Percentiles rank a stretch among this genome's conserved stretches.
These are phyloP conservation scores for Picochlorum sp. DNA, from an alignment of 139 green algal species.

Conservation along the genomic window DNA sequence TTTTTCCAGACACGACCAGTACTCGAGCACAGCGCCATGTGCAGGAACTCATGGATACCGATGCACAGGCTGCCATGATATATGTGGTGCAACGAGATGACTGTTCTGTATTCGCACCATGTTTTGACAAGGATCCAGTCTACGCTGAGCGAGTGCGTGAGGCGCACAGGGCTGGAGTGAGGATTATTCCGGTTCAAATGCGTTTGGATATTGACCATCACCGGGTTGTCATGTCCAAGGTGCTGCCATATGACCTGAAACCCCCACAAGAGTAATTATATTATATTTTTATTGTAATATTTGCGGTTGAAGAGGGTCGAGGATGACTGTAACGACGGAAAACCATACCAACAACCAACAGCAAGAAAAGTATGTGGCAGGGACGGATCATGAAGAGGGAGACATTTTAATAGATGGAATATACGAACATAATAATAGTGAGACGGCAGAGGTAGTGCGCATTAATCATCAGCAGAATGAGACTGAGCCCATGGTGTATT, in stretches of 20 bases:
- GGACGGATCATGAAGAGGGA: background rate
- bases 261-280: too few species aligned
- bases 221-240: too few species aligned
- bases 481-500: too few species aligned
- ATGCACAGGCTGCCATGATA: constrained; percentile 27
- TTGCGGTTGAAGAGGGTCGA: too few species aligned
- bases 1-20: constrained; percentile 59
- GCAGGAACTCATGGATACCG: constrained; percentile 26
- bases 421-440: background rate
- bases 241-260: too few species aligned
- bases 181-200: constrained; percentile 22
- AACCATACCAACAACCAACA: too few species aligned
- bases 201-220: constrained; percentile 8
- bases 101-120: constrained; percentile 45
- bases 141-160: constrained; percentile 35
- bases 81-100: constrained; percentile 54
- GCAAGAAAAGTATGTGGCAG: too few species aligned
- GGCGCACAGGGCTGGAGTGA: constrained; percentile 30
- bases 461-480: background rate
- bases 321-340: too few species aligned
- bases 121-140: constrained; percentile 33
- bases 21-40: constrained; percentile 47
- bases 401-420: too few species aligned
- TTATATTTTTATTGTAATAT: too few species aligned
- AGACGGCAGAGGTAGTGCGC: background rate